Conservation (phyloP, 2,329 filamentous ascomycete species). For the Apiospora rasikravindrae region DNA sequence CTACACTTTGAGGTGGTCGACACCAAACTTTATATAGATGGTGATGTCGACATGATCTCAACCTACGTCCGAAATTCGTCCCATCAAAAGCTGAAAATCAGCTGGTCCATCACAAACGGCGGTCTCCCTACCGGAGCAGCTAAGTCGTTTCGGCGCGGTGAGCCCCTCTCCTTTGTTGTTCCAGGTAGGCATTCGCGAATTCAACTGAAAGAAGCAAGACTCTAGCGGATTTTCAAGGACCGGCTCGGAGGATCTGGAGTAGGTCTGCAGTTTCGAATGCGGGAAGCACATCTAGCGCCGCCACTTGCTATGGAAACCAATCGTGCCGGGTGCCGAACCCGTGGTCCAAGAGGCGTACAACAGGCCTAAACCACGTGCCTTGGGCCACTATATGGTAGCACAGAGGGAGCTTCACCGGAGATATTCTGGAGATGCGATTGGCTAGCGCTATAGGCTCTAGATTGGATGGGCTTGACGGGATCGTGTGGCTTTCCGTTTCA, state of each 20-base stretch:
- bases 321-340: background rate
- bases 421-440: slow-evolving; percentile 6
- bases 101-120: background rate
- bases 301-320: background rate
- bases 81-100: background rate
- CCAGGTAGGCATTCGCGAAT: background rate
- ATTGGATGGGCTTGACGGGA: too few species aligned
- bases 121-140: background rate
- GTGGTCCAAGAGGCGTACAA: background rate
- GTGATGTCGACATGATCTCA: background rate
- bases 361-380: background rate
- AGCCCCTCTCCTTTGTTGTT: background rate
- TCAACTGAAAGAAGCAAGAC: background rate
- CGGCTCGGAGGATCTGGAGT: background rate
- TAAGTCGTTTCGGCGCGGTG: background rate
- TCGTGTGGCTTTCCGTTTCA: background rate
- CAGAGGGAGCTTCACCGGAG: background rate
- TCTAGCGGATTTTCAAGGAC: background rate
- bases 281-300: background rate
- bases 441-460: background rate
- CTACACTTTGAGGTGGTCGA: background rate
- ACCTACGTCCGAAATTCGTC: background rate
- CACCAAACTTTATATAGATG: background rate
- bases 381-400: background rate
- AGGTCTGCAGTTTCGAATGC: background rate